Evolutionary conservation across 2,329 filamentous ascomycete species (phyloP).

Genomic region (Plectosphaerella sp.): DNA sequence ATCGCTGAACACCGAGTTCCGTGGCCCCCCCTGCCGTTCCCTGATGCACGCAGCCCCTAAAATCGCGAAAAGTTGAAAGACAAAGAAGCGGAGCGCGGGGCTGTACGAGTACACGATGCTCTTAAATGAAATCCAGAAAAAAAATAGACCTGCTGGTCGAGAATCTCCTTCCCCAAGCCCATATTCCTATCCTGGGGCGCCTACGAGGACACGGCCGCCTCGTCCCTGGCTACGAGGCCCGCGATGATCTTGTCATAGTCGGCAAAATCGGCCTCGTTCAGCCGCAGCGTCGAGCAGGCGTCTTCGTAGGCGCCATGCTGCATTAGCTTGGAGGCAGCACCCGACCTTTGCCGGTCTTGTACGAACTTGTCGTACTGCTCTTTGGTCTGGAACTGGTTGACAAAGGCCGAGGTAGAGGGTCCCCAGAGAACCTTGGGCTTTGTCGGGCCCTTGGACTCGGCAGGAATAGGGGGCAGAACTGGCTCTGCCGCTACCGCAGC

Average conservation of each 20-base stretch:
- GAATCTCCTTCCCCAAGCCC: neutral
- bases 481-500: neutral
- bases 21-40: neutral
- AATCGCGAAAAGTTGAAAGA: neutral
- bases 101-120: neutral
- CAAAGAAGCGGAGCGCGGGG: neutral
- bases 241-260: slow-evolving; percentile 13
- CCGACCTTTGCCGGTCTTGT: slow-evolving; percentile 5
- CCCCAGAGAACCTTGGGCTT: slow-evolving; percentile 11
- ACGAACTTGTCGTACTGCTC: slow-evolving; percentile 10
- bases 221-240: slow-evolving; percentile 8
- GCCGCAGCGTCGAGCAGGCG: slow-evolving; percentile 5
- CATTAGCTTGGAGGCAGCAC: neutral
- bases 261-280: slow-evolving; percentile 8
- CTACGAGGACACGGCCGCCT: slow-evolving; percentile 2
- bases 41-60: neutral
- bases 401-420: slow-evolving; percentile 6
- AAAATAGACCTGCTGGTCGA: neutral
- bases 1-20: neutral
- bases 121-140: neutral
- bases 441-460: slow-evolving; percentile 5
- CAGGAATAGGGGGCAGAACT: neutral
- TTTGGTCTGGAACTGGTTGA: slow-evolving; percentile 8
- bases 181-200: neutral
- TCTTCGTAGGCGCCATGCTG: slow-evolving; percentile 4